phyloP scores from a whole-genome alignment of 2,329 filamentous ascomycete genomes.

The Akanthomyces muscarius region DNA sequence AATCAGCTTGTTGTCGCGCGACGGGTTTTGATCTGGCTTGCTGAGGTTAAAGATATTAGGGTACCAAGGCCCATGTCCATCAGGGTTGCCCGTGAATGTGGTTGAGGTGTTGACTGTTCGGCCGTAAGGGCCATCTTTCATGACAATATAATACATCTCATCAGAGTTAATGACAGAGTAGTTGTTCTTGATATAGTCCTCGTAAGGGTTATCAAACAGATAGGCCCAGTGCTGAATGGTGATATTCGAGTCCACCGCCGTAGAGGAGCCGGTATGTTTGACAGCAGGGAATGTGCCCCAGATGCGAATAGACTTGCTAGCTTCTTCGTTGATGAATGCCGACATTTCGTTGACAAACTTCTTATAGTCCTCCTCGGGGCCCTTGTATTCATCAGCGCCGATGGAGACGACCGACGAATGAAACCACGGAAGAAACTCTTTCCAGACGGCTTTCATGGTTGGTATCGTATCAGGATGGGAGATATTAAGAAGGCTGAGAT shows the following conservation, averaged over 20 bases:
- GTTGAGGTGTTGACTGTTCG: conserved; percentile 43
- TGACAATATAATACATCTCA: conserved; percentile 25
- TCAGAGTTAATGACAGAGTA: conserved; percentile 26
- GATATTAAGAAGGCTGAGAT: conserved; percentile 44
- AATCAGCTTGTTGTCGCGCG: conserved; percentile 17
- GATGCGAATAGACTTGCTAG: conserved; percentile 42
- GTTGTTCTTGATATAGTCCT: conserved; percentile 23
- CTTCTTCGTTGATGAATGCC: conserved; percentile 40
- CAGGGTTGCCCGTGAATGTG: conserved; percentile 26
- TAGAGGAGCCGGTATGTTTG: conserved; percentile 19
- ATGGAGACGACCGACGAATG: conserved; percentile 51
- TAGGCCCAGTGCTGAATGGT: conserved; percentile 36
- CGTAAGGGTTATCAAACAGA: conserved; percentile 21
- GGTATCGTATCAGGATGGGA: conserved; percentile 48
- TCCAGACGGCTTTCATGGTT: conserved; percentile 48
- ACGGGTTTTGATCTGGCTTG: conserved; percentile 21
- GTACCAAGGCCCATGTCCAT: conserved; percentile 19
- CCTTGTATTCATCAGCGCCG: conserved; percentile 52
- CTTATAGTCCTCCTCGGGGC: conserved; percentile 45
- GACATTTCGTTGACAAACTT: conserved; percentile 42
- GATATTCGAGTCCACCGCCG: conserved; percentile 20
- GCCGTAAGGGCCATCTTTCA: conserved; percentile 40
- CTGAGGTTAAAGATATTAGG: conserved; percentile 25
- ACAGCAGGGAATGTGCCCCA: conserved; percentile 44
- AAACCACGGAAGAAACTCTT: conserved; percentile 53